Percentiles rank a stretch among this genome's conserved stretches.
phyloP scores from a whole-genome alignment of 495 filamentous ascomycete species.

The Daldinia caldariorum region DNA sequence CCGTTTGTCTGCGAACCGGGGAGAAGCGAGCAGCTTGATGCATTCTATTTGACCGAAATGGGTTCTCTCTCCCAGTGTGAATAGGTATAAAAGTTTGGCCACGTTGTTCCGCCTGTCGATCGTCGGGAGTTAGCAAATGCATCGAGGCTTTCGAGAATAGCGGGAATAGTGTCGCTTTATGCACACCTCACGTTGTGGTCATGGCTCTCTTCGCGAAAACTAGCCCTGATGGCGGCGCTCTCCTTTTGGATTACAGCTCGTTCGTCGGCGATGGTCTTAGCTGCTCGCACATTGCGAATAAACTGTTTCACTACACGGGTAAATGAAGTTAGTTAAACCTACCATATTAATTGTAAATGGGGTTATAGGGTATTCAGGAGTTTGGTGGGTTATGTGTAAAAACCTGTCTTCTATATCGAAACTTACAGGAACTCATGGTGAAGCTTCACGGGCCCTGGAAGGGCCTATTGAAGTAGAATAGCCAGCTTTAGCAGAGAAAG shows the following conservation, averaged over 20 bases:
- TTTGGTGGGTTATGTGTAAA: too few relatives aligned
- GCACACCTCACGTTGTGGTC: slow-evolving; percentile 86
- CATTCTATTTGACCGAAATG: slow-evolving; percentile 99
- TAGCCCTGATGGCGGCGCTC: slow-evolving; percentile 94
- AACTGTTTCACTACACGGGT: slow-evolving; percentile 88
- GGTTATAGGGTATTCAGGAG: slow-evolving; percentile 3
- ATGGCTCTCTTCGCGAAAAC: slow-evolving; percentile 94
- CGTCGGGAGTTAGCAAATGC: slow-evolving; percentile 23
- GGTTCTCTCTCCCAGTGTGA: slow-evolving; percentile 96
- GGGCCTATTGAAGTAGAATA: slow-evolving; percentile 53
- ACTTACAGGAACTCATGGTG: slow-evolving; percentile 61
- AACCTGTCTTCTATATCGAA: background rate
- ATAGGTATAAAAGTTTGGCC: slow-evolving; percentile 96
- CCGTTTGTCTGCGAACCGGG: slow-evolving; percentile 97
- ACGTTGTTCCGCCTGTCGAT: slow-evolving; percentile 91
- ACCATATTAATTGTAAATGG: background rate
- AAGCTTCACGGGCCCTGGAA: slow-evolving; percentile 51
- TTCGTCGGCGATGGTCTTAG: slow-evolving; percentile 99
- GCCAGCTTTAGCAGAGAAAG: slow-evolving; percentile 45
- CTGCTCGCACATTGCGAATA: slow-evolving; percentile 97
- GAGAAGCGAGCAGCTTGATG: slow-evolving; percentile 94
- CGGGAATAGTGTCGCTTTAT: background rate
- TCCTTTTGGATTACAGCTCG: slow-evolving; percentile 98
- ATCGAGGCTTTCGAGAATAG: background rate
- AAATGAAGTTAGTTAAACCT: slow-evolving; percentile 19